Evolutionary conservation across 2,329 filamentous ascomycete genomes (phyloP).

Genomic region (Fusarium graminum): DNA sequence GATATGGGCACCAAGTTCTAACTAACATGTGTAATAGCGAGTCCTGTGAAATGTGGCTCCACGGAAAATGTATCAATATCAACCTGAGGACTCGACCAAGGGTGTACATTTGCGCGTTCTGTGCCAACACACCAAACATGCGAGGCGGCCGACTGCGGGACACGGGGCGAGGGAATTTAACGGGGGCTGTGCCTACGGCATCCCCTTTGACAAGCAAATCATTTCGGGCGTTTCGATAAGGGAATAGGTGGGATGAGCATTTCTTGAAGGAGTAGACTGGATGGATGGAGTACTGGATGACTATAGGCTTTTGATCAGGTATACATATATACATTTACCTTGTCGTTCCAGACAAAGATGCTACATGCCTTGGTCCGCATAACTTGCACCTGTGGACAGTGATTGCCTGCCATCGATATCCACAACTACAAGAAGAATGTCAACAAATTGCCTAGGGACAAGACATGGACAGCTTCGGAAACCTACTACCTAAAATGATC

Average conservation of each 20-base stretch:
- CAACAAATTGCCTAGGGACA: neutral
- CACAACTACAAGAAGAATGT: neutral
- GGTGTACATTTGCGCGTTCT: slow-evolving; percentile 74
- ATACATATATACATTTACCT: slow-evolving; percentile 23
- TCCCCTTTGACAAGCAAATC: slow-evolving; percentile 60
- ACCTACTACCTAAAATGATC: slow-evolving; percentile 39
- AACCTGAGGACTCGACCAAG: slow-evolving; percentile 67
- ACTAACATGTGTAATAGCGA: slow-evolving; percentile 60
- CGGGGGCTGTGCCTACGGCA: slow-evolving; percentile 46
- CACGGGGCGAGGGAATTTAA: slow-evolving; percentile 52
- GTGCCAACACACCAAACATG: slow-evolving; percentile 69
- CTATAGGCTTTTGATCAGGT: slow-evolving; percentile 34
- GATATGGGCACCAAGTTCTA: slow-evolving; percentile 12
- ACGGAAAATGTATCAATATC: slow-evolving; percentile 73
- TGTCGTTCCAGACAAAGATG: slow-evolving; percentile 15
- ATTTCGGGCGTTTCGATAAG: slow-evolving; percentile 59
- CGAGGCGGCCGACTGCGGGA: slow-evolving; percentile 63
- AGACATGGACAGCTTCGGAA: slow-evolving; percentile 4
- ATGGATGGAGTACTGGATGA: slow-evolving; percentile 36
- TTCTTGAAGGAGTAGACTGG: slow-evolving; percentile 40
- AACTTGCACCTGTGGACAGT: neutral
- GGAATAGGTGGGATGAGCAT: slow-evolving; percentile 36
- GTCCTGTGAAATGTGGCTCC: slow-evolving; percentile 74
- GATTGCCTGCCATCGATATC: neutral
- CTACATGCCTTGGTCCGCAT: slow-evolving; percentile 3